phyloP scores from a whole-genome alignment of 495 filamentous ascomycete species.

The Collariella sp. region DNA sequence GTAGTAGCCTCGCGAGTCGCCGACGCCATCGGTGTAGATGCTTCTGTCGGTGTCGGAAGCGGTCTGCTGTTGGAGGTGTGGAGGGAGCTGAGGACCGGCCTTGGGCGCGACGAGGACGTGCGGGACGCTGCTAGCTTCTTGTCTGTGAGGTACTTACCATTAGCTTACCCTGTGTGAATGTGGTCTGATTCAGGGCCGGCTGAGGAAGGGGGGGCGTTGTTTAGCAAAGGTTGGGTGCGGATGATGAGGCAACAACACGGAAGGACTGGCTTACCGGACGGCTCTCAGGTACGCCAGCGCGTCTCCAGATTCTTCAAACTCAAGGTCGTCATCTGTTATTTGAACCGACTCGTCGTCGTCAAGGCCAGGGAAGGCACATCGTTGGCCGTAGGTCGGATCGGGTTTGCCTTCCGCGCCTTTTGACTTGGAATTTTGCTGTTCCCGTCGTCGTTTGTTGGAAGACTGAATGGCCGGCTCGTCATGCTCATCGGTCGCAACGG shows the following conservation, averaged over 20 bases:
- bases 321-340: constrained; percentile 39
- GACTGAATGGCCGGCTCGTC: constrained; percentile 6
- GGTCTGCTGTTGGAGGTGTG: constrained; percentile 20
- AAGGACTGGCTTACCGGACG: constrained; percentile 58
- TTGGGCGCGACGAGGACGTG: constrained; percentile 52
- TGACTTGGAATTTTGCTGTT: constrained; percentile 10
- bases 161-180: constrained; percentile 34
- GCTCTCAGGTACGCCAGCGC: constrained; percentile 69
- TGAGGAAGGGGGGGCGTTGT: constrained; percentile 14
- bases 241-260: constrained; percentile 12
- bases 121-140: constrained; percentile 63
- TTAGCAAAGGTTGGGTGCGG: constrained; percentile 24
- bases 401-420: constrained; percentile 28
- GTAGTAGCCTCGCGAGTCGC: constrained; percentile 53
- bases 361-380: constrained; percentile 67
- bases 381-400: constrained; percentile 66
- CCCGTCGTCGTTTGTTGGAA: constrained; percentile 26
- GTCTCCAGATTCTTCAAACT: constrained; percentile 50
- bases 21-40: constrained; percentile 36
- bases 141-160: constrained; percentile 42
- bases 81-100: constrained; percentile 38
- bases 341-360: constrained; percentile 39
- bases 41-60: constrained; percentile 27
- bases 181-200: background rate
- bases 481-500: constrained; percentile 2